Base-by-base conservation (phyloP, 352 stramenopile genomes). In the Pythium chondricola region DNA sequence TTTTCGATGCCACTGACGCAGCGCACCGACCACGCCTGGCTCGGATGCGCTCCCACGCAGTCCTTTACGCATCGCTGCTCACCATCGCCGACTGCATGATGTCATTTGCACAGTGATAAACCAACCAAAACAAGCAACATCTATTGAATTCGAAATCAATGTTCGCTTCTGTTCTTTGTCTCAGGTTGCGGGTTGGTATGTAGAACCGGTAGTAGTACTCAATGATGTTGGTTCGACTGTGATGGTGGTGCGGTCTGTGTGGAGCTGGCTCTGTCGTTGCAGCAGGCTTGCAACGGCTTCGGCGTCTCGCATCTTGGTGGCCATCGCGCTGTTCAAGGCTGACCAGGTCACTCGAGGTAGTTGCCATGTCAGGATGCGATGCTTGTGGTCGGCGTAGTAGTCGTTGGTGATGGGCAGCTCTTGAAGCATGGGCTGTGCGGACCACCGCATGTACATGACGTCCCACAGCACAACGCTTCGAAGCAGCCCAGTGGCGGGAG, bases 401-500 rank as follows among this genome's bases (percentile, higher is more conserved):
- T 74, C 71, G 13, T 60, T 60, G 14, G 51, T 49, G 33, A 52
- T 30, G 10, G 61, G 40, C 6, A 65, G 63, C 25, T 84, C 74
- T 22, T 77, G 69, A 0, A 88, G 50, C 39, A 85, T 58, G 8
- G 63, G 53, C 50, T 93, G 81, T 0, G 67, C 76, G 16, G 74
- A 80, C 81, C 81, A 93, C 10, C 78, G 69, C 48, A 90, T 69
- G 45, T 81, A 86, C 55, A 90, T 74, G 25, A 68, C 67, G 18
- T 84, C 66, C 81, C 81, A 93, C 9, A 93, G 48, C 30, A 36
- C 42, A 17, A 93, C 62, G 6, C 73, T 61, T 52, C 85, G 85
- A 33, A 93, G 48, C 1, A 93, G 62, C 0, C 74, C 80, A 1
- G 74, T 51, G 6, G 83, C 46, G 1, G 78, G 70, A 14, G 76